Conservation (phyloP, 495 filamentous ascomycete genomes). For the Trichoderma gamsii region DNA sequence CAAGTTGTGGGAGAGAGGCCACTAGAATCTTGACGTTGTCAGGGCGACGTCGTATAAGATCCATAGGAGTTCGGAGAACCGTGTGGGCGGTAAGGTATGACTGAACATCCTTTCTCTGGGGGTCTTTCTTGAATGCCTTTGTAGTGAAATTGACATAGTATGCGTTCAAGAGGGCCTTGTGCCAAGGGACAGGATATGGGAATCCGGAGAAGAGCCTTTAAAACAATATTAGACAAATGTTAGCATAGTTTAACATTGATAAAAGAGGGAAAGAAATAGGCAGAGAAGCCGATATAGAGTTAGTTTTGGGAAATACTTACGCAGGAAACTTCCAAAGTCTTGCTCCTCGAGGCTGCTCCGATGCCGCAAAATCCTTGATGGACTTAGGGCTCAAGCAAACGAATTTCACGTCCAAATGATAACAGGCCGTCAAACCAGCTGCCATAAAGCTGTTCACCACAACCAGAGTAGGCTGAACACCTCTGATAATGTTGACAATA, state of each 20-base stretch:
- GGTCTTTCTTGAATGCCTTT: background rate
- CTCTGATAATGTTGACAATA: conserved; percentile 26
- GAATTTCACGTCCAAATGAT: conserved; percentile 27
- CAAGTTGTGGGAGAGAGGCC: conserved; percentile 25
- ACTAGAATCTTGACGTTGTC: conserved; percentile 22
- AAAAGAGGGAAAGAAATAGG: conserved; percentile 9
- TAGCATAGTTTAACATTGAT: background rate
- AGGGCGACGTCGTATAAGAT: conserved; percentile 9
- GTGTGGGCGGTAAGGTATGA: background rate
- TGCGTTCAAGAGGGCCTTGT: conserved; percentile 38
- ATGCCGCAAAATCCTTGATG: conserved; percentile 32
- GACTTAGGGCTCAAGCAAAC: conserved; percentile 39
- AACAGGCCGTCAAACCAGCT: conserved; percentile 45
- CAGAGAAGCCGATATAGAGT: background rate
- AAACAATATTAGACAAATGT: background rate
- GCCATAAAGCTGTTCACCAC: conserved; percentile 47
- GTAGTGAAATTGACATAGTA: conserved; percentile 25
- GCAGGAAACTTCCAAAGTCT: conserved; percentile 41
- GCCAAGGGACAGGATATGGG: conserved; percentile 41
- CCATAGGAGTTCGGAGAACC: background rate
- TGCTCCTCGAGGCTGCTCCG: conserved; percentile 30
- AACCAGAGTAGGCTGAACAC: conserved; percentile 37
- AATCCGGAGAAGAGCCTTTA: conserved; percentile 41
- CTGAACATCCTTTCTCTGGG: background rate
- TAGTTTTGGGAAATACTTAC: conserved; percentile 28